These are phyloP conservation scores for Apophysomyces variabilis DNA, from an alignment of 371 early-diverging fungal genomes.

Conservation along the genomic window DNA sequence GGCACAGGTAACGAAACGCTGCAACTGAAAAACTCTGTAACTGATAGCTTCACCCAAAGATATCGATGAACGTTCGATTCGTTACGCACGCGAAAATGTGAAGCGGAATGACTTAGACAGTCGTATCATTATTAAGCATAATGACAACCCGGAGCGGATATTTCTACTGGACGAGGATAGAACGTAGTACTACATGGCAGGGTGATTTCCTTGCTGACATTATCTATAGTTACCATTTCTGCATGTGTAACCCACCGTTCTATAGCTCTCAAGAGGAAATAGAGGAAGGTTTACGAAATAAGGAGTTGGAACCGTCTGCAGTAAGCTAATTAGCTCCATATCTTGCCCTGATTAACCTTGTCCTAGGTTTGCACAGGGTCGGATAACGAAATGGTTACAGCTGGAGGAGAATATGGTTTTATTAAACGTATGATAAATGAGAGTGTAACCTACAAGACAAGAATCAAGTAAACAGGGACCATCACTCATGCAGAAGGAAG, in stretches of 20 bases:
- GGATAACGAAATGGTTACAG: constrained; percentile 63
- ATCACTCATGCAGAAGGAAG: not conserved
- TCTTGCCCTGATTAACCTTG: not conserved
- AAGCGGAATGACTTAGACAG: constrained; percentile 49
- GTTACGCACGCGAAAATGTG: constrained; percentile 64
- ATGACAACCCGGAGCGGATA: constrained; percentile 32
- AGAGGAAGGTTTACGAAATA: constrained; percentile 38
- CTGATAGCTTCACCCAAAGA: constrained; percentile 34
- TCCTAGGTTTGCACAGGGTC: constrained; percentile 62
- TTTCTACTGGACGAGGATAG: constrained; percentile 33
- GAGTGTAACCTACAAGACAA: constrained; percentile 44
- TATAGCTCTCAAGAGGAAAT: constrained; percentile 56
- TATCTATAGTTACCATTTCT: constrained; percentile 55
- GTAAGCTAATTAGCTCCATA: constrained; percentile 27
- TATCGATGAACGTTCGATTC: constrained; percentile 51
- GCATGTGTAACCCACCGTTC: constrained; percentile 83
- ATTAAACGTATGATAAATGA: constrained; percentile 59
- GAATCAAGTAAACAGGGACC: constrained; percentile 29
- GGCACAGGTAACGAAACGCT: constrained; percentile 52
- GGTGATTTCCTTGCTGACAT: constrained; percentile 1
- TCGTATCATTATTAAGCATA: constrained; percentile 48
- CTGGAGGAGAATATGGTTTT: constrained; percentile 71
- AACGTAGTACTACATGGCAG: not conserved
- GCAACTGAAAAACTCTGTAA: not conserved
- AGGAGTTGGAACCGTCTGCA: constrained; percentile 52